These are phyloP conservation scores for Termitomyces sp. DNA, from an alignment of 1,284 basidiomycete species.

Conservation along the genomic window DNA sequence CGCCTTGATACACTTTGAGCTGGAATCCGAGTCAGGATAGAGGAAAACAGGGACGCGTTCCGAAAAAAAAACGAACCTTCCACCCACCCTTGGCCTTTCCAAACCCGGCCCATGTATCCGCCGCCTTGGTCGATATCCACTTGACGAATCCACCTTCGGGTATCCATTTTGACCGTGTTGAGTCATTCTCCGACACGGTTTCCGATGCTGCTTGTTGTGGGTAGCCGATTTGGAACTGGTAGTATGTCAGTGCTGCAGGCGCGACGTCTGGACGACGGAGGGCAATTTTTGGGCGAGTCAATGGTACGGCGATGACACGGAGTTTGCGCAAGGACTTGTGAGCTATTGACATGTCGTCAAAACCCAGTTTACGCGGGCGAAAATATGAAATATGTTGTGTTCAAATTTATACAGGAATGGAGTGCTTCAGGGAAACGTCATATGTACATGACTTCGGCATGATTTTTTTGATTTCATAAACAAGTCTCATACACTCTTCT, in stretches of 20 bases:
- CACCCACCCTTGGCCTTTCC: slow-evolving; percentile 64
- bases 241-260: slow-evolving; percentile 33
- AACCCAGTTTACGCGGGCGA: too few relatives aligned
- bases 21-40: slow-evolving; percentile 23
- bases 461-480: too few relatives aligned
- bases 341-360: slow-evolving; percentile 16
- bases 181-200: slow-evolving; percentile 5
- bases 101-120: slow-evolving; percentile 55
- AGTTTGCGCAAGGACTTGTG: slow-evolving; percentile 17
- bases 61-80: slow-evolving; percentile 46
- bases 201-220: slow-evolving; percentile 7
- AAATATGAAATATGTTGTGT: too few relatives aligned
- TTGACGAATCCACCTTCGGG: slow-evolving; percentile 37
- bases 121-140: slow-evolving; percentile 46
- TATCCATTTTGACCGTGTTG: slow-evolving; percentile 22
- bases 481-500: too few relatives aligned
- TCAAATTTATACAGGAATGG: not conserved
- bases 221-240: slow-evolving; percentile 37
- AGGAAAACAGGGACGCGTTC: not conserved
- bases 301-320: slow-evolving; percentile 25
- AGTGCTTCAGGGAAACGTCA: too few relatives aligned
- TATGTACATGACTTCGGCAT: too few relatives aligned
- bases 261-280: slow-evolving; percentile 3
- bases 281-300: slow-evolving; percentile 18
- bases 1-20: slow-evolving; percentile 55